phyloP scores from a whole-genome alignment of 768 basidiomycete genomes.

The Tulasnella sp. region DNA sequence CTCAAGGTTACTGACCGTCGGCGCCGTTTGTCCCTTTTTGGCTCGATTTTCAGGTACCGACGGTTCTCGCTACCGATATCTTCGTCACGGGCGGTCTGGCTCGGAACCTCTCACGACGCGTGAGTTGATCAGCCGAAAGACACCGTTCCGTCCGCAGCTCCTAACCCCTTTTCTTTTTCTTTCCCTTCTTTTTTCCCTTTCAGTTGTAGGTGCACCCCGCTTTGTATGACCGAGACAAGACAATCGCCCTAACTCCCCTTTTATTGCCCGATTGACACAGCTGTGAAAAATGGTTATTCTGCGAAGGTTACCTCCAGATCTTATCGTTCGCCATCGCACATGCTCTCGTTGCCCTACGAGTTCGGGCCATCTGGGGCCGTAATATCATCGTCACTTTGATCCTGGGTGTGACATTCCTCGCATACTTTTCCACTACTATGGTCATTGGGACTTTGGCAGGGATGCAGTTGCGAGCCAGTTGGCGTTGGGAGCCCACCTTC shows the following conservation, averaged over 20 bases:
- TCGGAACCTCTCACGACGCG: background rate
- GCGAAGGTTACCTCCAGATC: constrained; percentile 3
- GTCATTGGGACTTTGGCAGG: background rate
- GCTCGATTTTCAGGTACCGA: constrained; percentile 1
- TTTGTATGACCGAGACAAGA: background rate
- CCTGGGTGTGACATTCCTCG: background rate
- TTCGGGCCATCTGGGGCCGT: constrained; percentile 1
- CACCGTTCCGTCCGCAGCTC: too few species aligned
- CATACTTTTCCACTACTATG: background rate
- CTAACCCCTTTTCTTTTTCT: background rate
- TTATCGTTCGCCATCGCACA: constrained; percentile 1
- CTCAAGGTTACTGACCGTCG: background rate
- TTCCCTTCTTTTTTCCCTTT: background rate
- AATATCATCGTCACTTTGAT: background rate
- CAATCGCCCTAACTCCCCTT: background rate
- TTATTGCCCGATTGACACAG: background rate
- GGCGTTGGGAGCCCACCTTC: constrained; percentile 2
- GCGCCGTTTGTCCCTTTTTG: background rate
- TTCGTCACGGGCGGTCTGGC: constrained; percentile 8
- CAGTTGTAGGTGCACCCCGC: background rate
- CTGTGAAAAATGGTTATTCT: constrained; percentile 2
- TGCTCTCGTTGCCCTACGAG: constrained; percentile 7
- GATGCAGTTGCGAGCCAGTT: background rate
- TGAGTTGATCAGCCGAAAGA: background rate
- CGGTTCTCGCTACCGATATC: constrained; percentile 4